Base-by-base conservation (phyloP, 768 basidiomycete genomes). In the Lactarius akahatsu region DNA sequence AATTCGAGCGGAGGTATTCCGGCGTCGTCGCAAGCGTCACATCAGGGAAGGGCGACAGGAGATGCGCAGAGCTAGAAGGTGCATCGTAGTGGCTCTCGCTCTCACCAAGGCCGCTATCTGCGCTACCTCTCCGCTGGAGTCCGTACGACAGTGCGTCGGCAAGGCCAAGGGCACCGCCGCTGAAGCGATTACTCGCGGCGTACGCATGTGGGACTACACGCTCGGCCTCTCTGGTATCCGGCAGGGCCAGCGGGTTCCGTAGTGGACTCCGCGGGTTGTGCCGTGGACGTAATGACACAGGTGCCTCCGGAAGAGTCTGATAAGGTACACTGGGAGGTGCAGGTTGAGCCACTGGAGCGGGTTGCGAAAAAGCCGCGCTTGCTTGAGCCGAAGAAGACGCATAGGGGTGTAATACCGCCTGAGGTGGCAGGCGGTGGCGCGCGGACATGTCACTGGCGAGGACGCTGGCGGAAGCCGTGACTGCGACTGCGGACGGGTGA, bases 91-190 rank as follows among this genome's bases (percentile, higher is more conserved):
- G 79, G 5, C 75, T 77, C 61, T 83, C 84, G 68, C 81, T 83
- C 8, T 79, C 80, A 30, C 81, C 83, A 32, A 82, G 69, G 8
- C 82, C 85, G 57, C 82, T 84, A 64, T 83, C 82, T 3, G 67
- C 67, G 61, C 76, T 78, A 18, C 63, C 57, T 41, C 64, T 55
- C 69, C 74, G 69, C 66, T 52, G 77, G 77, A 64, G 82, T 77
- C 72, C 75, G 70, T 83, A 82, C 2, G 81, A 82, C 41, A 92
- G 78, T 20, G 85, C 84, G 66, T 90, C 88, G 10, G 84, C 88
- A 9, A 90, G 81, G 13, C 85, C 86, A 47, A 86, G 83, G 30
- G 70, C 64, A 16, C 34, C 68, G 10, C 68, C 59, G 20, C 62
- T 62, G 57, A 45, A 38, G 9, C 59, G 54, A 40, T 58, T 52